phyloP scores from a whole-genome alignment of 805 yeast genomes.

The Teunomyces stri region DNA sequence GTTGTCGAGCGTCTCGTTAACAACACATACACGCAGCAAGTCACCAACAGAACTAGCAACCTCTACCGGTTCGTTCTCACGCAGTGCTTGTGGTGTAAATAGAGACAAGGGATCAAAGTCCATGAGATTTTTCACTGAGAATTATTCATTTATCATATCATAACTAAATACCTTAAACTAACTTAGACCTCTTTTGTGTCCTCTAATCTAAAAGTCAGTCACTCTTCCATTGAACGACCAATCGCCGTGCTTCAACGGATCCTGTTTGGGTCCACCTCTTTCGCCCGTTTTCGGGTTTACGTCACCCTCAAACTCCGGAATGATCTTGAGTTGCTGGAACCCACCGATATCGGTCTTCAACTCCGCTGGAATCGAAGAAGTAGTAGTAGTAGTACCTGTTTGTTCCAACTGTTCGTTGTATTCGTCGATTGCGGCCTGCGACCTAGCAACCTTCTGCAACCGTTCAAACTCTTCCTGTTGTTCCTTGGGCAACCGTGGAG shows the following conservation, averaged over 20 bases:
- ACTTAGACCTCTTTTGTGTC: no score
- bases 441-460: conserved; percentile 74
- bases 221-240: conserved; percentile 96
- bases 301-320: conserved; percentile 95
- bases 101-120: conserved; percentile 43
- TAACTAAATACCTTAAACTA: neutral
- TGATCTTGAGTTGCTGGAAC: conserved; percentile 66
- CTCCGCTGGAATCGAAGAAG: conserved; percentile 10
- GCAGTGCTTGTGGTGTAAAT: conserved; percentile 26
- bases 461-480: conserved; percentile 91
- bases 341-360: conserved; percentile 49
- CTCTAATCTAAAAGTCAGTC: conserved; percentile 67
- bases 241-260: conserved; percentile 78
- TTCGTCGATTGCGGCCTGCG: conserved; percentile 75
- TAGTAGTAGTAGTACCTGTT: conserved; percentile 20
- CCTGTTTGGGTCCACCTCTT: conserved; percentile 96
- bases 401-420: conserved; percentile 51
- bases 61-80: neutral
- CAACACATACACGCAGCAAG: neutral
- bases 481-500: conserved; percentile 74
- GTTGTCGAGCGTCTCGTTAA: neutral
- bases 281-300: conserved; percentile 93
- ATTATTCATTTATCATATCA: no score
- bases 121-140: conserved; percentile 16
- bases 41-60: neutral